These are phyloP conservation scores for Candida sithepensis DNA, from an alignment of 805 yeast genomes.

Conservation along the genomic window DNA sequence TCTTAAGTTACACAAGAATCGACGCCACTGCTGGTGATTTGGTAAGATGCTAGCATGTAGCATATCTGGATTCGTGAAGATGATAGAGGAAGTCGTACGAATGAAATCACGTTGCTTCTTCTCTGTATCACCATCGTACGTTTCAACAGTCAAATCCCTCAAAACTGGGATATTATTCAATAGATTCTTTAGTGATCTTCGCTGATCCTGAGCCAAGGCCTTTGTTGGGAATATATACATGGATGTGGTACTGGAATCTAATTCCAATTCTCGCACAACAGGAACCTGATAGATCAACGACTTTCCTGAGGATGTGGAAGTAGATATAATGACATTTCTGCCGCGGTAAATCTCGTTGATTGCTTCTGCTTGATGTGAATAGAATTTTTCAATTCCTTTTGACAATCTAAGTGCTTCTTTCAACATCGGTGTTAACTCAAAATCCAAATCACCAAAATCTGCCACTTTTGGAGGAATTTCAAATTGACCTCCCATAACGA, in stretches of 20 bases:
- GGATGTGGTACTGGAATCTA: conserved; percentile 52
- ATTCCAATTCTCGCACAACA: conserved; percentile 50
- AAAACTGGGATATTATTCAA: conserved; percentile 46
- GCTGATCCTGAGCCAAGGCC: conserved; percentile 96
- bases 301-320: conserved; percentile 95
- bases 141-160: conserved; percentile 53
- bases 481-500: conserved; percentile 47
- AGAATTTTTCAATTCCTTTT: conserved; percentile 51
- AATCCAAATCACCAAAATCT: conserved; percentile 37
- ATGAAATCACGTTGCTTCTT: conserved; percentile 47
- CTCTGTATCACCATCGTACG: conserved; percentile 94
- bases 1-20: conserved; percentile 60
- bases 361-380: conserved; percentile 82
- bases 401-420: conserved; percentile 46
- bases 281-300: conserved; percentile 91
- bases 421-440: conserved; percentile 49
- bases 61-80: conserved; percentile 95
- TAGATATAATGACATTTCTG: conserved; percentile 79
- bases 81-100: conserved; percentile 64
- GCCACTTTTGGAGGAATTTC: conserved; percentile 44
- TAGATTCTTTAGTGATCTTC: conserved; percentile 65
- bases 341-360: conserved; percentile 52
- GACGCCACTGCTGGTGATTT: conserved; percentile 67
- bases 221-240: conserved; percentile 94
- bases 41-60: conserved; percentile 84